These are phyloP conservation scores for Eimeria necatrix DNA, from an alignment of 169 alveolate species.

Conservation along the genomic window DNA sequence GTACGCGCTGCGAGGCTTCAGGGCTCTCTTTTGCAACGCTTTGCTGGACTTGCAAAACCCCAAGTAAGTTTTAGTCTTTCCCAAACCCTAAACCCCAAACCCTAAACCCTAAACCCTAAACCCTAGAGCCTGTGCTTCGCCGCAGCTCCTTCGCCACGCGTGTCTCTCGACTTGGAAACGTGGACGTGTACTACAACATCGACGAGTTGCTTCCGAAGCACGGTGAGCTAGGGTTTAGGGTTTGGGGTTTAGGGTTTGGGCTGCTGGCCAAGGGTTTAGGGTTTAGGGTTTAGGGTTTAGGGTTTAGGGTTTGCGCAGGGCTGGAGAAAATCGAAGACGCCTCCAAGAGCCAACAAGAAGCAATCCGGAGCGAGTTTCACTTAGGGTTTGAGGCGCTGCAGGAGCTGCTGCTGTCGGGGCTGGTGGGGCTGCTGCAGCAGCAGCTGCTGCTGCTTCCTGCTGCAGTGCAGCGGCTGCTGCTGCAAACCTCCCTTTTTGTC, in stretches of 20 bases:
- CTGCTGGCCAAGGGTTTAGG: neutral
- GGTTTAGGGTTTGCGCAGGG: constrained; percentile 23
- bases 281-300: constrained; percentile 25
- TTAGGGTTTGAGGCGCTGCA: constrained; percentile 3
- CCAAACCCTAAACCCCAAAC: constrained; percentile 32
- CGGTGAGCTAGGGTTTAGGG: constrained; percentile 21
- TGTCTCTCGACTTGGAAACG: neutral
- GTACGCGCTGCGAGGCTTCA: neutral
- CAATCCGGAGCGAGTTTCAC: constrained; percentile 33
- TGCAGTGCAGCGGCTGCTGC: constrained; percentile 16
- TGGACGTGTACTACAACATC: neutral
- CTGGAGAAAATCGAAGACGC: neutral
- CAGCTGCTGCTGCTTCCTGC: neutral
- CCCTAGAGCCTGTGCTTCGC: neutral
- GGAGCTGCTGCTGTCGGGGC: neutral
- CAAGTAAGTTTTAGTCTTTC: neutral
- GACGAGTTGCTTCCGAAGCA: neutral
- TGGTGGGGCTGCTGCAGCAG: neutral
- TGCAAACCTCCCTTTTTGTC: neutral
- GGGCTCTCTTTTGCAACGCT: neutral
- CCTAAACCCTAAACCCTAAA: constrained; percentile 25
- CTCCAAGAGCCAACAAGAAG: neutral
- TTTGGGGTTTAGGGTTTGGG: constrained; percentile 1
- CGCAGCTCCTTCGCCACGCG: constrained; percentile 53
- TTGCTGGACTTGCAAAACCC: constrained; percentile 5